Evolutionary conservation across 805 yeast species (phyloP).

Genomic region (Starmera pachycereana): DNA sequence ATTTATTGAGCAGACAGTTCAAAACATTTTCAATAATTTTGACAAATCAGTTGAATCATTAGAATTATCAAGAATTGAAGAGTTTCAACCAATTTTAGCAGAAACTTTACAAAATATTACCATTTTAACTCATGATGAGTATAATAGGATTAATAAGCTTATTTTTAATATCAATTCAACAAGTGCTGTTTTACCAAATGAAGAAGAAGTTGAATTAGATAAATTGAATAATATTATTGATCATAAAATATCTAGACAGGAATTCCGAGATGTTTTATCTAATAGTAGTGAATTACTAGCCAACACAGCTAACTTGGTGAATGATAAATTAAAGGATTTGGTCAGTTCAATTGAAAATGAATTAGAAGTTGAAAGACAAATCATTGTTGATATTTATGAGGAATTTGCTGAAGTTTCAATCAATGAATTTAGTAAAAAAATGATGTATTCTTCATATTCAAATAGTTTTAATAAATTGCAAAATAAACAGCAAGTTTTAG

Average conservation of each 20-base stretch:
- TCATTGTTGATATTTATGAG: constrained; percentile 56
- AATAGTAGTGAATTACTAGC: constrained; percentile 22
- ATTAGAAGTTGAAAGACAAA: constrained; percentile 27
- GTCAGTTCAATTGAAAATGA: constrained; percentile 24
- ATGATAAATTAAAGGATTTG: constrained; percentile 19
- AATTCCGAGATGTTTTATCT: constrained; percentile 32
- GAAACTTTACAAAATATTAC: constrained; percentile 25
- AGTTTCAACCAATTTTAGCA: constrained; percentile 22
- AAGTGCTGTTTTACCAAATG: constrained; percentile 21
- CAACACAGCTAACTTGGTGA: constrained; percentile 22
- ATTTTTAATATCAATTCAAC: constrained; percentile 30
- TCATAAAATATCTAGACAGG: constrained; percentile 34
- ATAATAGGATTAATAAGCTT: constrained; percentile 19
- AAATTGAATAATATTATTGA: constrained; percentile 23
- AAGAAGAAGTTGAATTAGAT: constrained; percentile 24
- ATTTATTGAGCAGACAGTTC: constrained; percentile 27
- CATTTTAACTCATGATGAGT: constrained; percentile 15
- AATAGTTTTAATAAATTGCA: constrained; percentile 13
- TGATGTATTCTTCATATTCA: constrained; percentile 29
- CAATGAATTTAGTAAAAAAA: constrained; percentile 51
- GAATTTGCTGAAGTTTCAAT: constrained; percentile 64
- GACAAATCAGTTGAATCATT: constrained; percentile 24
- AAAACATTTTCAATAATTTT: constrained; percentile 29
- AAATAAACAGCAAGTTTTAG: constrained; percentile 1
- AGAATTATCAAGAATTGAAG: constrained; percentile 17